Base-by-base conservation (phyloP, 306 rosid genomes). In the Dicorynia guianensis region DNA sequence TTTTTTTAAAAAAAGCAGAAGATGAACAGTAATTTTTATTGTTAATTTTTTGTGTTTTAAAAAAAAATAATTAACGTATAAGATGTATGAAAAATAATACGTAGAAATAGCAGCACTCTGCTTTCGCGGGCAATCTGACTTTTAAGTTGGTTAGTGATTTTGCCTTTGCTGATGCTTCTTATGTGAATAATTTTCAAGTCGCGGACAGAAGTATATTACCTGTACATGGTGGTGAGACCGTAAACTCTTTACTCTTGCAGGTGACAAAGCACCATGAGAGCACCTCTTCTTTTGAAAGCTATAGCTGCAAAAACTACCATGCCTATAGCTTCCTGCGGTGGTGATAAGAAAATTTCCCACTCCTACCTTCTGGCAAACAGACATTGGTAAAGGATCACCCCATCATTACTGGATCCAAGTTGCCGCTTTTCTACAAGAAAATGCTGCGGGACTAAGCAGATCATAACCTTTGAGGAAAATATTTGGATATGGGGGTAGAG, bases 51-150 rank as follows among this genome's bases (percentile, higher is more conserved):
- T n/a, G n/a, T n/a, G n/a, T n/a, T n/a, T n/a, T n/a, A n/a, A n/a
- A n/a, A n/a, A n/a, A n/a, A n/a, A n/a, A n/a, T n/a, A n/a, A n/a
- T n/a, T n/a, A n/a, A n/a, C n/a, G n/a, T n/a, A n/a, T n/a, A n/a
- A n/a, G n/a, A n/a, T n/a, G n/a, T n/a, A n/a, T n/a, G n/a, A n/a
- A n/a, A n/a, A n/a, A n/a, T n/a, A n/a, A n/a, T n/a, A n/a, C n/a
- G n/a, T n/a, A n/a, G n/a, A n/a, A n/a, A n/a, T n/a, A n/a, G n/a
- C n/a, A 97, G 98, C 72, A 89, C n/a, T n/a, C n/a, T 95, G 98
- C 92, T 95, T 83, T 36, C 85, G 1, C 83, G 98, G 80, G 92
- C 98, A 13, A 95, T 95, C 73, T 87, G 97, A 78, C 97, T 95
- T 80, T 89, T 95, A 35, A 35, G 61, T 67, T 36, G 6, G 60